Evolutionary conservation across 2,329 filamentous ascomycete genomes (phyloP), one percentile per base, ranked within the genome.

Genomic region (Aspergillus sp.): DNA sequence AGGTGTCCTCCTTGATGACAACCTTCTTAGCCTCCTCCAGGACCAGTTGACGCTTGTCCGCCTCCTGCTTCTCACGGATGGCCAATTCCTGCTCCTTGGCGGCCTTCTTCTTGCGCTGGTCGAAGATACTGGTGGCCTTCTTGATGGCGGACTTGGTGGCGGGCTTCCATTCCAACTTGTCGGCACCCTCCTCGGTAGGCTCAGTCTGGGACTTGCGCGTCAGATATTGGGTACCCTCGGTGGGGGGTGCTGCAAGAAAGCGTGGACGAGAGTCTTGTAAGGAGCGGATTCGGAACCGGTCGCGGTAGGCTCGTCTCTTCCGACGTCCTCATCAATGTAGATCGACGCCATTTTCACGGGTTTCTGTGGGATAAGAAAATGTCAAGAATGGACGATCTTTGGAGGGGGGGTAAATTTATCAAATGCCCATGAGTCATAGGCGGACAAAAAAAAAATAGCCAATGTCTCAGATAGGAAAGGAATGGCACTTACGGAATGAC

Each of bases 21-120:
- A 91, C 77, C 69, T 88, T 87, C 76, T 90, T 90, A 31, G 88
- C 86, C 55, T 90, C 86, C 62, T 94, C 88, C 29, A 94, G 74
- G 29, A 88, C 75, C 63, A 81, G 78, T 50, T 83, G 75, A 42
- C 85, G 80, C 61, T 85, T 83, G 54, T 83, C 81, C 49, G 83
- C 80, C 64, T 86, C 83, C 68, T 88, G 82, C 60, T 83, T 81
- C 66, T 88, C 82, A 43, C 83, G 78, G 37, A 85, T 81, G 43
- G 82, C 84, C 51, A 82, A 72, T 61, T 90, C 84, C 54, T 84
- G 78, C 66, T 86, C 86, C 70, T 89, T 90, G 56, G 80, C 80
- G 36, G 85, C 77, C 77, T 95, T 95, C 78, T 89, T 90, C 78
- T 88, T 86, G 68, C 88, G 82, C 51, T 78, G 76, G 54, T 89